Conservation (phyloP, 164 flowering plant species). For the Macadamia integrifolia region DNA sequence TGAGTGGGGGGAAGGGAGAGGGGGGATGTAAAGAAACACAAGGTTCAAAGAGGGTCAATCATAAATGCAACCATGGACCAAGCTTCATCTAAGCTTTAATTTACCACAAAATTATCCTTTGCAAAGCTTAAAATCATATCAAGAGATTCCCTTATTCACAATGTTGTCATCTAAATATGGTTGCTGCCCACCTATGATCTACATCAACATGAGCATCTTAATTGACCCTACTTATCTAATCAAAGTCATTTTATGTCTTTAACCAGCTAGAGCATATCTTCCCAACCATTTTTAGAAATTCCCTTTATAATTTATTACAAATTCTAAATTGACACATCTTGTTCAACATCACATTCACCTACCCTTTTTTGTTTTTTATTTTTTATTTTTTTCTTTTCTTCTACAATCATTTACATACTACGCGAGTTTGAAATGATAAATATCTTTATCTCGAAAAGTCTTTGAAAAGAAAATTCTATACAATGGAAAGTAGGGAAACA, state of each 20-base stretch:
- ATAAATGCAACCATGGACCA: neutral
- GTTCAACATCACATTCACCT: neutral
- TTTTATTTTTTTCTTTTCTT: neutral
- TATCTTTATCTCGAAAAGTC: neutral
- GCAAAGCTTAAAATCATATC: neutral
- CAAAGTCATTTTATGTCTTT: neutral
- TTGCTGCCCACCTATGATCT: neutral
- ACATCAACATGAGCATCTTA: neutral
- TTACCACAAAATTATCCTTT: neutral
- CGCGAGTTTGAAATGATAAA: neutral
- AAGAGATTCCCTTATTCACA: neutral
- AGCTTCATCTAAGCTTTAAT: neutral
- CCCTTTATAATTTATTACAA: neutral
- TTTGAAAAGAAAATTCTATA: neutral
- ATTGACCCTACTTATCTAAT: neutral
- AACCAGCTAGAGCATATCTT: neutral
- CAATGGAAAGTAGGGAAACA: neutral
- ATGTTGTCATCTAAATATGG: neutral
- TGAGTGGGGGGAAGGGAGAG: neutral
- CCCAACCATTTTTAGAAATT: neutral
- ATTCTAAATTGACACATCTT: neutral
- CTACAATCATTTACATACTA: neutral
- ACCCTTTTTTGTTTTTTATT: no score
- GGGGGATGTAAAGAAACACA: neutral
- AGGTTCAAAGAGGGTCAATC: neutral